A percentile compares a stretch with the other conserved stretches of the same genome.
Conservation (phyloP, 129 eudicot species). For the Escallonia rubra region DNA sequence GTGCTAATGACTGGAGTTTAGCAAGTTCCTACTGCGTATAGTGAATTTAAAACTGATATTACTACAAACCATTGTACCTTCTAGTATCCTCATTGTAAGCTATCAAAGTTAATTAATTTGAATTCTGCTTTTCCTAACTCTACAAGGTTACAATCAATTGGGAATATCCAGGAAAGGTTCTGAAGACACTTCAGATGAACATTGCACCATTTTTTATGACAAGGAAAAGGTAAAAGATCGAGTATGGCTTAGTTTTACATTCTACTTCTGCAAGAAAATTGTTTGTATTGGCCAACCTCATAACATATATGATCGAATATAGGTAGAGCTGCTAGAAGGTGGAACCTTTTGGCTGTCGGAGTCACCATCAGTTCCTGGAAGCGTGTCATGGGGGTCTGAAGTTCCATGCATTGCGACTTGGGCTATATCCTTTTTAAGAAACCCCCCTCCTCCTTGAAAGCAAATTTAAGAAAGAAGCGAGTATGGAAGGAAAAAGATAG, state of each 20-base stretch:
- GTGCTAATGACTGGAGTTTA: no score
- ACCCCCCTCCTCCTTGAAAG: no score
- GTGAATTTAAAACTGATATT: no score
- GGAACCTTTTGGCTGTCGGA: slow-evolving; percentile 99
- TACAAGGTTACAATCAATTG: slow-evolving; percentile 69
- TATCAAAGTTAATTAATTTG: neutral
- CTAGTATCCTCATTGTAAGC: neutral
- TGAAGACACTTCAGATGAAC: slow-evolving; percentile 83
- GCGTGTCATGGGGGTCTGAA: slow-evolving; percentile 90
- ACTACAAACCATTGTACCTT: neutral
- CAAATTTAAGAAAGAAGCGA: no score
- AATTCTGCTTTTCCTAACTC: slow-evolving; percentile 8
- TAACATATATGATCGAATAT: slow-evolving; percentile 6
- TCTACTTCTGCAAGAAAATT: neutral
- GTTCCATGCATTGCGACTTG: slow-evolving; percentile 92
- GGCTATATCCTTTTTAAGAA: slow-evolving; percentile 82
- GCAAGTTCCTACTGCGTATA: no score
- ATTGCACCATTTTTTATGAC: slow-evolving; percentile 84
- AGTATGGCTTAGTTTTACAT: neutral
- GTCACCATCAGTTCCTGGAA: slow-evolving; percentile 97
- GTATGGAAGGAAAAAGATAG: no score
- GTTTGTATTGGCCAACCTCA: neutral
- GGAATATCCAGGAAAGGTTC: slow-evolving; percentile 95
- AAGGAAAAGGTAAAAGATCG: slow-evolving; percentile 69
- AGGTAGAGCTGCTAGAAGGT: slow-evolving; percentile 95